Conservation (phyloP, 202 grass and related monocot genomes). For the Schoenoplectus triqueter region DNA sequence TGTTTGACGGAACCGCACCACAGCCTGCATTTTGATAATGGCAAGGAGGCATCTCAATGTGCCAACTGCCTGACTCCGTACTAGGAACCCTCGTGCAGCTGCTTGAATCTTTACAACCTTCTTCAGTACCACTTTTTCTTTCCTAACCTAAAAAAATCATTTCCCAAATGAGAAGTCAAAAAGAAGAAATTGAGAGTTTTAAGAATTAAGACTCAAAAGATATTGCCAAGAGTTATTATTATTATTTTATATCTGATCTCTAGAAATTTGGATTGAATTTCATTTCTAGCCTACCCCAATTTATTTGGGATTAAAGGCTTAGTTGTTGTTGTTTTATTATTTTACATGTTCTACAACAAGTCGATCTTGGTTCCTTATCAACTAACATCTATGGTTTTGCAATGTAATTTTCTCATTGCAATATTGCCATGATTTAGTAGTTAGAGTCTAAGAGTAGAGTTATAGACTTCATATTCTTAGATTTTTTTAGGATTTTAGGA, state of each 20-base stretch:
- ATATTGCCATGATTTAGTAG: no score
- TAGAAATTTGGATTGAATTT: no score
- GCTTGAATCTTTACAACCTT: slow-evolving; percentile 90
- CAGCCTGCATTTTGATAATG: slow-evolving; percentile 82
- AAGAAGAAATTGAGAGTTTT: slow-evolving; percentile 37
- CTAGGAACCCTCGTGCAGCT: slow-evolving; percentile 68
- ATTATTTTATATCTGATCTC: no score
- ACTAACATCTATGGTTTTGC: neutral
- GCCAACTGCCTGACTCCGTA: slow-evolving; percentile 73
- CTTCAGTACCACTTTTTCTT: slow-evolving; percentile 55
- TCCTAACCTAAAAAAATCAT: slow-evolving; percentile 57
- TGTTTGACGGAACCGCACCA: slow-evolving; percentile 62
- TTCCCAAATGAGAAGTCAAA: slow-evolving; percentile 28
- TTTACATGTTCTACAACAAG: neutral
- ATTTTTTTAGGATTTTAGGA: no score
- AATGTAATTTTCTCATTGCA: neutral
- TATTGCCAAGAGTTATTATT: neutral
- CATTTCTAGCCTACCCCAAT: no score
- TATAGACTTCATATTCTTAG: no score
- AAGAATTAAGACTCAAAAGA: slow-evolving; percentile 2
- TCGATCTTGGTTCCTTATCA: neutral
- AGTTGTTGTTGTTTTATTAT: neutral
- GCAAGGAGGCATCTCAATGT: slow-evolving; percentile 80
- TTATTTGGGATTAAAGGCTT: no score
- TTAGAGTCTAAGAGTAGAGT: no score